Percentiles rank a stretch among this genome's conserved stretches.
phyloP scores from a whole-genome alignment of 257 asterid genomes.

The Solanum piurae region DNA sequence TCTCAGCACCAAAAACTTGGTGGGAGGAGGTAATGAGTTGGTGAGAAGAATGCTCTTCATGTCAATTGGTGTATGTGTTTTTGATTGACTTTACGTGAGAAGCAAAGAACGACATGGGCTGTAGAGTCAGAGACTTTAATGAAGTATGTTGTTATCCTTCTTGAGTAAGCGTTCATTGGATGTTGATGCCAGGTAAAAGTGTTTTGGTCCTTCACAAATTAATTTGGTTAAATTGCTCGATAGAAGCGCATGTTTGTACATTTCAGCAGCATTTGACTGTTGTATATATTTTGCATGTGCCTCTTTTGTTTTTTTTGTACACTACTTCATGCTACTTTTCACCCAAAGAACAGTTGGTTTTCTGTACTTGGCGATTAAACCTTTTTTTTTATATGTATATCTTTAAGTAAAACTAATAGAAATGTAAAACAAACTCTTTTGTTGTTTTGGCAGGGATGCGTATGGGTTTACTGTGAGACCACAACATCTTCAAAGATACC shows the following conservation, averaged over 20 bases:
- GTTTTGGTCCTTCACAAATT: neutral
- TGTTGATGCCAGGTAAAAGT: slow-evolving; percentile 76
- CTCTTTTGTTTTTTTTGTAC: neutral
- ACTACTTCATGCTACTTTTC: neutral
- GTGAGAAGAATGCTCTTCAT: neutral
- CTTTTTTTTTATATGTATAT: neutral
- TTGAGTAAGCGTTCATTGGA: slow-evolving; percentile 87
- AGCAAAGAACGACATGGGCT: slow-evolving; percentile 52
- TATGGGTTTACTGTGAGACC: slow-evolving; percentile 98
- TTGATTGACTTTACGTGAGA: slow-evolving; percentile 20
- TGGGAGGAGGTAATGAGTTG: neutral
- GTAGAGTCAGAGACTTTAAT: slow-evolving; percentile 27
- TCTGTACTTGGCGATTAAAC: neutral
- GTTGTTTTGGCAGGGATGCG: slow-evolving; percentile 64
- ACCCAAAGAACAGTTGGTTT: neutral
- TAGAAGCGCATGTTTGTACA: neutral
- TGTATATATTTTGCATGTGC: neutral
- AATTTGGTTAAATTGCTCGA: neutral
- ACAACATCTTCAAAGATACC: slow-evolving; percentile 64
- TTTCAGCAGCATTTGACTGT: neutral
- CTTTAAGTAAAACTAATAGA: neutral
- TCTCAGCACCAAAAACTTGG: neutral
- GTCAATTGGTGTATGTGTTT: slow-evolving; percentile 15
- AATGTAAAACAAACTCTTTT: neutral
- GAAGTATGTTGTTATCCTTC: slow-evolving; percentile 95